Evolutionary conservation across 176 grass and related monocot genomes (phyloP), one percentile per base, ranked within the genome.

Genomic region (Eremochloa ophiuroides): DNA sequence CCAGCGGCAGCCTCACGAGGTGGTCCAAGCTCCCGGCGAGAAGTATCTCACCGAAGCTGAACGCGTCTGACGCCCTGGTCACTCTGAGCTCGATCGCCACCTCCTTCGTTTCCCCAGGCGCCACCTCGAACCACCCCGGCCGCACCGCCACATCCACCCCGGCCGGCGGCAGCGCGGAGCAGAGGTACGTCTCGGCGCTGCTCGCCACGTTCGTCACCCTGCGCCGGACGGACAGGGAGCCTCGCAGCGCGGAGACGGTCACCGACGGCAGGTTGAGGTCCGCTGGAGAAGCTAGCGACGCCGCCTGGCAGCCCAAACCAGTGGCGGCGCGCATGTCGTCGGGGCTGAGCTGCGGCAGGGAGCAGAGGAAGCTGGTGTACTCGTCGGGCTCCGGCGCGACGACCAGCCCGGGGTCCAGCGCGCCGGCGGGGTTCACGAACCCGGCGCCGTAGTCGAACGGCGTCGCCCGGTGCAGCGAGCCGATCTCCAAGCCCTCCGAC

Each of bases 201-300:
- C 48, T 26, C 8, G 82, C 87, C 12, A 90, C 75, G 37, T 92
- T 95, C 8, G 12, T 85, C 37, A 90, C 84, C 31, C 7, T 77
- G 18, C 88, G 83, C 48, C 30, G 77, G 41, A 91, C 80, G 6
- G 42, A 71, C 12, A 63, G 79, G 9, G 31, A 83, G 2, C 82
- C 87, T 30, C 27, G 69, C 69, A 95, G 34, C 33, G 74, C 71
- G 31, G 92, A 70, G 40, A 94, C 76, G 8, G 88, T 94, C 22
- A 91, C 80, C 11, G 88, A 94, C 38, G 92, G 92, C 51, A 89
- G 67, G 68, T 94, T 91, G 16, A 94, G 88, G 62, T 94, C 88
- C 2, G 77, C 62, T 13, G 82, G 78, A 71, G 82, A 75, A 37
- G 30, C 12, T 1, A 44, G 28, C 41, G 18, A 25, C 9, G 51